phyloP scores from a whole-genome alignment of 192 early-diverging fungal species.

The Umbelopsis vinacea region DNA sequence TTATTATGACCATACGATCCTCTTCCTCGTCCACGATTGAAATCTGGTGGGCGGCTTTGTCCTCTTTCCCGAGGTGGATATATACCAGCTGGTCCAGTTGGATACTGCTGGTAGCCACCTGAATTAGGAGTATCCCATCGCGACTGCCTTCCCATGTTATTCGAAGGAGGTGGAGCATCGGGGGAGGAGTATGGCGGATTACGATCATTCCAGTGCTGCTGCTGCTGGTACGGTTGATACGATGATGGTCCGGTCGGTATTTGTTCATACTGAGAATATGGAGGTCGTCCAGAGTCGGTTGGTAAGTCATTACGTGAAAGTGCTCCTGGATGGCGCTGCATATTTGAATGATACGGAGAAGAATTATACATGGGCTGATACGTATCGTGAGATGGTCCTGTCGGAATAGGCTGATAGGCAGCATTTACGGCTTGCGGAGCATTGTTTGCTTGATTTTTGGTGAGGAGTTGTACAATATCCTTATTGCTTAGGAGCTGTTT shows the following conservation, averaged over 20 bases:
- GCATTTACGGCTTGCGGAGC: not conserved
- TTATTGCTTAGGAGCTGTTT: conserved; percentile 16
- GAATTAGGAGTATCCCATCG: conserved; percentile 4
- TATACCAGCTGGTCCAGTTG: conserved; percentile 1
- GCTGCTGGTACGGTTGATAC: conserved; percentile 1
- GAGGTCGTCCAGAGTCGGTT: not conserved
- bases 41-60: not conserved
- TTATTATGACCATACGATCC: not conserved
- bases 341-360: not conserved
- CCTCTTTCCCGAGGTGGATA: conserved; percentile 6
- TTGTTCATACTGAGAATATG: conserved; percentile 6
- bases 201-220: not conserved
- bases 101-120: not conserved
- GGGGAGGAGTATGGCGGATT: not conserved
- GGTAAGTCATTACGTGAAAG: not conserved
- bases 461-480: not conserved
- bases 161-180: not conserved
- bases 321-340: not conserved
- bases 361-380: not conserved
- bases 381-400: not conserved
- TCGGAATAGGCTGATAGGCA: not conserved
- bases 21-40: conserved; percentile 12
- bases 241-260: not conserved
- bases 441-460: not conserved
- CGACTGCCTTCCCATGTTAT: not conserved